Evolutionary conservation across 148 eudicot species (phyloP), one percentile per base, ranked within the genome.

Genomic region (Pouteria glomerata): DNA sequence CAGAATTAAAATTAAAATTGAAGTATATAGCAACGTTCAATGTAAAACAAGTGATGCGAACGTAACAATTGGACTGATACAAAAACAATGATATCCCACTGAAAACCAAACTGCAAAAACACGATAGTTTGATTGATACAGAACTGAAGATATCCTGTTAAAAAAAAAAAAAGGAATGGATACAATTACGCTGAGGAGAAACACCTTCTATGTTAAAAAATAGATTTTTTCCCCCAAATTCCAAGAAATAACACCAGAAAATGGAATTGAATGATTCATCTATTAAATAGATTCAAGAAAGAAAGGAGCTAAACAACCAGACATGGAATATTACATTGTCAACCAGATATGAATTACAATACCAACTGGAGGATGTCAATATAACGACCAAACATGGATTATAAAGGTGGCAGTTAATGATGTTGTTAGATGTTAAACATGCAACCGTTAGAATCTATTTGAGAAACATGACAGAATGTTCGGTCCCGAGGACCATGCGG

Each of bases 381-480:
- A n/a, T n/a, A n/a, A n/a, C n/a, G n/a, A n/a, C n/a, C 44, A 39
- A 10, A 39, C 44, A 39, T 5, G 26, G 50, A 0, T 64, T 42
- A 26, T 21, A 63, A 63, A 23, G 67, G 31, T 3, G 10, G 67
- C 33, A 64, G 31, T 13, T 63, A 39, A 63, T 63, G n/a, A 14
- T 3, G 8, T 16, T 3, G 39, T 35, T 37, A 34, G 66, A 24
- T 21, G 8, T 62, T 5, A 62, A 34, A n/a, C 14, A 59, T 61
- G 30, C 52, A 51, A 41, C 31, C 31, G 6, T 30, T 16, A 64
- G 21, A 41, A 64, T 64, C 19, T 26, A 31, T 64, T 41, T 27
- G n/a, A 63, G 67, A 64, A 64, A 64, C 52, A 64, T 26, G 52
- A 64, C 3, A 63, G 30, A 21, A 63, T 30, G 21, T 63, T 39